Evolutionary conservation across 164 flowering plant species (phyloP), one percentile per base, ranked within the genome.

Genomic region (Aristolochia contorta): DNA sequence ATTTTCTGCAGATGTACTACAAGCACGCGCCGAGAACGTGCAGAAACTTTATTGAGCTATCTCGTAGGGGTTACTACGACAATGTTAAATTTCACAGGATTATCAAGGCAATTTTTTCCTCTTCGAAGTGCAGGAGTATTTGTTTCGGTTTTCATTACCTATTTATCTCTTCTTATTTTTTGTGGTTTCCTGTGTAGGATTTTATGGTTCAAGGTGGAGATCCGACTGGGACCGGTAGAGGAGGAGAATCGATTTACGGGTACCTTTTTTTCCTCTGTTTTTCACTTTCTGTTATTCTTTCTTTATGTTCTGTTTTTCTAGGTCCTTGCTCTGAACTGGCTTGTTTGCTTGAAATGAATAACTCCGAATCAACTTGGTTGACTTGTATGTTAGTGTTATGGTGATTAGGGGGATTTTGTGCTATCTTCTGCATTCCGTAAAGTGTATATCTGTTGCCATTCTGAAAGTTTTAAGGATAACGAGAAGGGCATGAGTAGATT

Each of bases 151-250:
- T 37, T 37, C 43, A 4, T 37, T 37, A 37, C 43, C 5, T 37
- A 1, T 60, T 13, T 4, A n/a, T 56, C 27, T 30, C 45, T 41
- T 61, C 30, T 41, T 0, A 45, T 55, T 20, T 22, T n/a, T 63
- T 51, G 45, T 25, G 68, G 54, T 27, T 51, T 4, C 46, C 66
- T 43, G 61, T 48, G 21, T 65, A 90, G 98, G 97, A 88, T 64
- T 93, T 93, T 71, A 85, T 90, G 18, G 96, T 93, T 62, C 99
- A 93, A 83, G 96, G 97, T 47, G 99, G 97, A 57, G 99, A 93
- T 78, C 99, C 99, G 16, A 93, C 99, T 0, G 97, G 96, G 23
- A 93, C 99, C 18, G 99, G 99, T 48, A 79, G 91, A 50, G 99
- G 97, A 23, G 99, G 97, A 54, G 89, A 85, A 69, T 93, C 99